These are phyloP conservation scores for Fusarium algeriense DNA, from an alignment of 2,329 filamentous ascomycete genomes.

Conservation along the genomic window DNA sequence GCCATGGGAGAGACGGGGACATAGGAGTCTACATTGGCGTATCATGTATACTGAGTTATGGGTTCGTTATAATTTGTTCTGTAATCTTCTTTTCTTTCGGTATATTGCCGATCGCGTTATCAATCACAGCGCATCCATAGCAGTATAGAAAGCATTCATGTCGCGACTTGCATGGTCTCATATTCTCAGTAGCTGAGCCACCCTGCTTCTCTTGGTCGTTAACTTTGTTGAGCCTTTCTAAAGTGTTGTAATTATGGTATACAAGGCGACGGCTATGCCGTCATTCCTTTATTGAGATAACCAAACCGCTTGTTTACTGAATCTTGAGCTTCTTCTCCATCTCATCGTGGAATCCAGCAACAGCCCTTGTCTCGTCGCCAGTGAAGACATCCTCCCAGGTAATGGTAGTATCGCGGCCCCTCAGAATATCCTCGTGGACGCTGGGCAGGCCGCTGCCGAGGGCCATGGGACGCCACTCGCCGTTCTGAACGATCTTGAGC, in stretches of 20 bases:
- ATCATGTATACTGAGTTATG: slow-evolving; percentile 47
- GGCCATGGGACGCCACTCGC: slow-evolving; percentile 82
- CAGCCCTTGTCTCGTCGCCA: slow-evolving; percentile 78
- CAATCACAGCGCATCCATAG: slow-evolving; percentile 51
- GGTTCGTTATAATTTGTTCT: slow-evolving; percentile 39
- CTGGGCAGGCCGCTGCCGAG: slow-evolving; percentile 71
- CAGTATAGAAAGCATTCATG: slow-evolving; percentile 37
- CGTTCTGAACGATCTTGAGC: slow-evolving; percentile 84
- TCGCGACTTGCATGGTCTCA: slow-evolving; percentile 29
- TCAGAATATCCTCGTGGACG: slow-evolving; percentile 91
- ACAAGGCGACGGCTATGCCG: slow-evolving; percentile 22
- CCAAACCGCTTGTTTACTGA: slow-evolving; percentile 42
- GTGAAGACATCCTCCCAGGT: slow-evolving; percentile 95
- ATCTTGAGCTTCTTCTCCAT: slow-evolving; percentile 95
- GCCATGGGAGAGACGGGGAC: slow-evolving; percentile 44
- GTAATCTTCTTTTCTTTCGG: slow-evolving; percentile 26
- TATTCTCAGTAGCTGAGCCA: not conserved
- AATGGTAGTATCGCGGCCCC: slow-evolving; percentile 80
- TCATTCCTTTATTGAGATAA: slow-evolving; percentile 1
- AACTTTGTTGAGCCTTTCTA: slow-evolving; percentile 31
- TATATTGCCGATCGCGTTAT: slow-evolving; percentile 29
- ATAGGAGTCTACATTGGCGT: slow-evolving; percentile 48
- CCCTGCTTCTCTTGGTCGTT: not conserved
- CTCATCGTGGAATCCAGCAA: slow-evolving; percentile 86
- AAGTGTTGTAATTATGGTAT: slow-evolving; percentile 32